phyloP scores from a whole-genome alignment of 352 stramenopile species.

The Globisporangium polare region DNA sequence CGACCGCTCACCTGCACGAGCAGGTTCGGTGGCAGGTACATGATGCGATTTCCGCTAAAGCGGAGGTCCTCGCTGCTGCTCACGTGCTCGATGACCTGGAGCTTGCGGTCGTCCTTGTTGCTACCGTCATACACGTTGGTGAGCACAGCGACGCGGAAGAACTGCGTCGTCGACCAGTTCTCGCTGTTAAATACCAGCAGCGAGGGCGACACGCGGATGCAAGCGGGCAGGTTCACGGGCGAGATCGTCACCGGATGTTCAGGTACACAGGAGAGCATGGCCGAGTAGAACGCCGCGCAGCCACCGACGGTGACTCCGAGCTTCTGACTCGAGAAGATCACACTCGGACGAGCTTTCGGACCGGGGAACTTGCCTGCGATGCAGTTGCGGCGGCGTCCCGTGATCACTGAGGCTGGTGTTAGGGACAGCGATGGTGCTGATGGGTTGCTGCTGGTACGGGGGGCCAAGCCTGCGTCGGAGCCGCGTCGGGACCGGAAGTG shows the following conservation, averaged over 20 bases:
- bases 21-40: slow-evolving; percentile 35
- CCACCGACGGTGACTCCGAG: slow-evolving; percentile 43
- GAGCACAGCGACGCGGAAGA: slow-evolving; percentile 44
- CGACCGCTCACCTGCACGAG: slow-evolving; percentile 41
- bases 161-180: slow-evolving; percentile 45
- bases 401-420: not conserved
- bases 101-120: slow-evolving; percentile 23
- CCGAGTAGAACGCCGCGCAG: slow-evolving; percentile 52
- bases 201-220: slow-evolving; percentile 44
- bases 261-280: slow-evolving; percentile 34
- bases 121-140: slow-evolving; percentile 18
- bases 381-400: slow-evolving; percentile 12
- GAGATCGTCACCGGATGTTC: slow-evolving; percentile 42
- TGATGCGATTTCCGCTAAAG: slow-evolving; percentile 36
- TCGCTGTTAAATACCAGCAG: slow-evolving; percentile 41
- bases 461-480: not conserved
- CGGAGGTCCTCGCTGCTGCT: slow-evolving; percentile 41
- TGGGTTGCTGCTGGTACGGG: not conserved
- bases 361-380: slow-evolving; percentile 12
- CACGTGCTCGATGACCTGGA: slow-evolving; percentile 44
- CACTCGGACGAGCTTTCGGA: slow-evolving; percentile 22
- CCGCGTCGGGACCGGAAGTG: not conserved
- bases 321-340: slow-evolving; percentile 31
- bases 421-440: not conserved
- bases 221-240: slow-evolving; percentile 40